Conservation (phyloP, 129 eudicot genomes). For the Flaveria ramosissima region DNA sequence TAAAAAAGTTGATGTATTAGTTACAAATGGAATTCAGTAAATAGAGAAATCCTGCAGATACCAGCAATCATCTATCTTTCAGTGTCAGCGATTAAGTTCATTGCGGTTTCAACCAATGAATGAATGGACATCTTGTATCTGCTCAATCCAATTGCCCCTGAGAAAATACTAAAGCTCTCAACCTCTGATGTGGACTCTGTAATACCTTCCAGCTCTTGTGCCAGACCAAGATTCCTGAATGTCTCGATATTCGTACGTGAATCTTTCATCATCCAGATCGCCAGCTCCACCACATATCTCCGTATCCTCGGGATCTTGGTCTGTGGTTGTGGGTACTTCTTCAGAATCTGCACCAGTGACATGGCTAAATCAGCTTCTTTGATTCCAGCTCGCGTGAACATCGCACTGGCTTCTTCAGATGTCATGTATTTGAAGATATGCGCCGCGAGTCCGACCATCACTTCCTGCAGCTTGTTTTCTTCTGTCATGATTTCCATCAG, state of each 20-base stretch:
- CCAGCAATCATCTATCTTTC: no score
- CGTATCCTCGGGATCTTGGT: conserved; percentile 74
- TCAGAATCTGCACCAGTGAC: conserved; percentile 50
- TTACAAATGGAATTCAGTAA: background rate
- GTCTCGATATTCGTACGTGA: conserved; percentile 33
- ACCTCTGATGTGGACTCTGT: conserved; percentile 80
- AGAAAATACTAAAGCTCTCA: conserved; percentile 82
- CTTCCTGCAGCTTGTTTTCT: conserved; percentile 78
- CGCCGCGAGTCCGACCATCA: conserved; percentile 83
- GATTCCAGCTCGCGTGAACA: conserved; percentile 51
- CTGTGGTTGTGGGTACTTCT: conserved; percentile 63
- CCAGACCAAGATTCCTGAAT: conserved; percentile 56
- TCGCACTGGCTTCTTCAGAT: conserved; percentile 46
- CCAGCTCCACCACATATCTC: conserved; percentile 68
- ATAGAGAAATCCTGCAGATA: background rate
- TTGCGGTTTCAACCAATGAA: conserved; percentile 73
- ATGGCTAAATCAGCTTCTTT: conserved; percentile 53
- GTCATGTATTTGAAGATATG: conserved; percentile 62
- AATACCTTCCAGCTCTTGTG: conserved; percentile 61
- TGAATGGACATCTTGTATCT: conserved; percentile 64
- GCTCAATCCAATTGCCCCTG: conserved; percentile 86
- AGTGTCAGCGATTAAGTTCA: conserved; percentile 43
- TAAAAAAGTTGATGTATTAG: background rate
- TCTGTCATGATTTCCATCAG: conserved; percentile 63
- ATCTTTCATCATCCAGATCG: conserved; percentile 86